Conservation (phyloP, 352 stramenopile genomes). For the Thalassiosira ordinaria region DNA sequence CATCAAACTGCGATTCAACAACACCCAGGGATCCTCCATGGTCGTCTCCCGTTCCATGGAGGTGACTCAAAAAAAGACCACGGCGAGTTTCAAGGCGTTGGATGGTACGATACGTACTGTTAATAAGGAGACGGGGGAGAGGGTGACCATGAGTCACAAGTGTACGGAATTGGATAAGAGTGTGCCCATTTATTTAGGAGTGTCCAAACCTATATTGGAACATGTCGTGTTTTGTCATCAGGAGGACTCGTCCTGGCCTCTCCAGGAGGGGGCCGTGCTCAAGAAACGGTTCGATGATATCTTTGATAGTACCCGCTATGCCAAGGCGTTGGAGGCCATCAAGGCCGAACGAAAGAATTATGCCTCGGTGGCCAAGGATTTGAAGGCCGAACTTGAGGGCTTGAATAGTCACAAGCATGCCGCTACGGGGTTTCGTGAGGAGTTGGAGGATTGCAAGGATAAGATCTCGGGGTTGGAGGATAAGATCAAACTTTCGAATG, state of each 20-base stretch:
- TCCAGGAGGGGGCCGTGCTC: conserved; percentile 92
- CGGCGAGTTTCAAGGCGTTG: conserved; percentile 93
- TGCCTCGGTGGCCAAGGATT: conserved; percentile 89
- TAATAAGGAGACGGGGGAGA: conserved; percentile 88
- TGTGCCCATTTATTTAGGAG: conserved; percentile 92
- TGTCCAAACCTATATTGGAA: conserved; percentile 97
- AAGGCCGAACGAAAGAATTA: conserved; percentile 92
- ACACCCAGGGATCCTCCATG: conserved; percentile 85
- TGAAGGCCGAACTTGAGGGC: conserved; percentile 92
- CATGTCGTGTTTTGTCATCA: conserved; percentile 99
- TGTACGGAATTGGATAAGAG: conserved; percentile 94
- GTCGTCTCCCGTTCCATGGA: conserved; percentile 95
- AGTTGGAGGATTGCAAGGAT: conserved; percentile 68
- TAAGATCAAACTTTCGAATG: conserved; percentile 48
- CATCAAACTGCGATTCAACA: conserved; percentile 96
- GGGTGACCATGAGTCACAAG: conserved; percentile 93
- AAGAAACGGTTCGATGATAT: conserved; percentile 99
- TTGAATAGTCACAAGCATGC: conserved; percentile 89
- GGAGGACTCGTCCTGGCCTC: conserved; percentile 94
- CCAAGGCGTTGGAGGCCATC: conserved; percentile 97
- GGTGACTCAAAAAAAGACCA: conserved; percentile 92
- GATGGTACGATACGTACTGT: conserved; percentile 93
- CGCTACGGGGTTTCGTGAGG: conserved; percentile 73
- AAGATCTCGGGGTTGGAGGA: conserved; percentile 74
- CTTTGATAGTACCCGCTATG: conserved; percentile 98